Conservation (phyloP, 805 yeast genomes). For the Ascoidea asiatica region DNA sequence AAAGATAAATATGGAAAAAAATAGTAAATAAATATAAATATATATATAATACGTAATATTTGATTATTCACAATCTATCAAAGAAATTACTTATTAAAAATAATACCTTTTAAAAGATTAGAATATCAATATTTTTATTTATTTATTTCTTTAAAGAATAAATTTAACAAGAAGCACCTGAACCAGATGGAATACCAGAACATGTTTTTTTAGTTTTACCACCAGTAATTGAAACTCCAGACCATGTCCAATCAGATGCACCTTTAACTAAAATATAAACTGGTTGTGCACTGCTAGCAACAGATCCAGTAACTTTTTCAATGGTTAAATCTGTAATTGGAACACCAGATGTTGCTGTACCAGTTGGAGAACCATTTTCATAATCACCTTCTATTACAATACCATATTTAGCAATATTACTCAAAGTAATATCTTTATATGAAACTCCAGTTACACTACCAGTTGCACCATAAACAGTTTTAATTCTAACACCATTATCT, state of each 20-base stretch:
- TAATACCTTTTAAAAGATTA: too few relatives aligned
- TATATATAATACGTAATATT: too few relatives aligned
- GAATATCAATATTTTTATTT: too few relatives aligned
- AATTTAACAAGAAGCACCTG: conserved; percentile 11
- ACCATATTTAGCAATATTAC: conserved; percentile 9
- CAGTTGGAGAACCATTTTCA: conserved; percentile 8
- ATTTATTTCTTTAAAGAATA: too few relatives aligned
- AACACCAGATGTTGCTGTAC: conserved; percentile 9
- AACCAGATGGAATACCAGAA: conserved; percentile 11
- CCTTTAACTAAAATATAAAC: conserved; percentile 8
- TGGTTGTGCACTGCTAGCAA: conserved; percentile 5
- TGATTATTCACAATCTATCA: too few relatives aligned
- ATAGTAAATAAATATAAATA: too few relatives aligned
- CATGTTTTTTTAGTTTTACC: conserved; percentile 7
- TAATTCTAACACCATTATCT: conserved; percentile 10
- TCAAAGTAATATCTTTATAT: conserved; percentile 5
- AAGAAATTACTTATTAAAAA: too few relatives aligned
- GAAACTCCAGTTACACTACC: conserved; percentile 9
- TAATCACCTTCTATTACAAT: conserved; percentile 11
- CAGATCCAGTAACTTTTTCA: conserved; percentile 8
- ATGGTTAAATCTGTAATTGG: conserved; percentile 10
- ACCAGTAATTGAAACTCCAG: conserved; percentile 7
- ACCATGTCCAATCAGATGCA: conserved; percentile 10
- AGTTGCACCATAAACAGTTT: conserved; percentile 11
- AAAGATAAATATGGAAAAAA: too few relatives aligned